A percentile compares a stretch with the other conserved stretches of the same genome.
phyloP scores from a whole-genome alignment of 768 basidiomycete species.

The Jaapia argillacea region DNA sequence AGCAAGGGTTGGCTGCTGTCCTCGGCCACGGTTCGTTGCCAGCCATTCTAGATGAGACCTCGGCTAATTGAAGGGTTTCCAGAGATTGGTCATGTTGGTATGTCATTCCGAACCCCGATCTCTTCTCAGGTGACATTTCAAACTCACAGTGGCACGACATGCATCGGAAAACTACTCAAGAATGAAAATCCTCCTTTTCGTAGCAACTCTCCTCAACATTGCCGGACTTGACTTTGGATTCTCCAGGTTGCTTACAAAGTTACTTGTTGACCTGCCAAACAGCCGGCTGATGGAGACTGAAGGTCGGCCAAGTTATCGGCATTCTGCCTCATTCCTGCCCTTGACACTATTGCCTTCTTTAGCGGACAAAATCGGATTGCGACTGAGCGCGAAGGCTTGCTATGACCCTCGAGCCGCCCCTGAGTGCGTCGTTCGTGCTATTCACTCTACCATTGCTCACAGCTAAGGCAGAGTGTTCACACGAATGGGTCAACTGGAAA shows the following conservation, averaged over 20 bases:
- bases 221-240: constrained; percentile 51
- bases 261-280: constrained; percentile 69
- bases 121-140: not conserved
- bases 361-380: constrained; percentile 85
- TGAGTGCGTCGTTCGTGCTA: not conserved
- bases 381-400: constrained; percentile 75
- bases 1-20: constrained; percentile 77
- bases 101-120: constrained; percentile 8
- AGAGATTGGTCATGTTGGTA: constrained; percentile 81
- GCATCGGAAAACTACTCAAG: constrained; percentile 38
- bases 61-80: constrained; percentile 5
- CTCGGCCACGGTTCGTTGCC: constrained; percentile 60
- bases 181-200: constrained; percentile 27
- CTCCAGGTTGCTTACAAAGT: constrained; percentile 32
- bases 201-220: constrained; percentile 33
- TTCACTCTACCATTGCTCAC: not conserved
- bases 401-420: constrained; percentile 62
- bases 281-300: constrained; percentile 76
- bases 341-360: not conserved
- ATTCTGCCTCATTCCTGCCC: not conserved
- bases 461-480: constrained; percentile 48
- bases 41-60: not conserved
- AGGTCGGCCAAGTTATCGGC: constrained; percentile 19
- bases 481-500: constrained; percentile 51
- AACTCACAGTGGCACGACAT: constrained; percentile 41